Evolutionary conservation across 768 basidiomycete genomes (phyloP), one percentile per base, ranked within the genome.

Genomic region (Gelatoporia subvermispora): DNA sequence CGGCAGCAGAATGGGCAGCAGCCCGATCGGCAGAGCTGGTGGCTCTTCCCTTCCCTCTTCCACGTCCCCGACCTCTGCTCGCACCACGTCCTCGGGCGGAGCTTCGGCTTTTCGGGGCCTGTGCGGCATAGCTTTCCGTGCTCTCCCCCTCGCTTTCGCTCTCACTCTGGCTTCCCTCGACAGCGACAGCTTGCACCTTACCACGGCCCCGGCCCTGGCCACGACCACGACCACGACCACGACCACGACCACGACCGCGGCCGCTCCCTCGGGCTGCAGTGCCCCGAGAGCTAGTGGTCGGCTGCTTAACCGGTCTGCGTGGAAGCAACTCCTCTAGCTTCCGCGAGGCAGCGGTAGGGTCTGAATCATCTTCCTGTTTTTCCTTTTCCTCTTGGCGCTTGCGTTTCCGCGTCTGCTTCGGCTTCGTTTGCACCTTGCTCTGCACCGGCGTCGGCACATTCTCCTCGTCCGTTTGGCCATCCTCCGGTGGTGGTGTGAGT

Each of bases 291-390:
- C 47, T 43, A 21, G 35, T 42, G 41, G 49, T 53, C 8, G 50
- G 43, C 8, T 57, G 54, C 18, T 56, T 52, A 1, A 48, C 25
- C 20, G 49, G 53, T 35, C 50, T 35, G 24, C 49, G 49, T n/a
- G 60, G 58, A 3, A 61, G 50, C 5, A 58, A 45, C 44, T 52
- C 48, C 50, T 56, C 53, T 3, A 64, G 50, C 43, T 48, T 49
- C 35, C 51, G 43, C 35, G 56, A 48, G 2, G 47, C 48, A 35
- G 41, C 45, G 31, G 49, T 46, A 11, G 58, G 60, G 36, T 58
- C 55, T 2, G 49, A 49, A 9, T 49, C 50, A 4, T 48, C 50
- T 20, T 53, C 41, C 36, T 21, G 28, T 11, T 28, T 43, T 28
- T 51, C 53, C 41, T 38, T 39, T 10, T 43, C 51, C 35, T 49